Percentiles rank a stretch among this genome's conserved stretches.
These are phyloP conservation scores for Phlegmacium glaucopus DNA, from an alignment of 768 basidiomycete species.

Conservation along the genomic window DNA sequence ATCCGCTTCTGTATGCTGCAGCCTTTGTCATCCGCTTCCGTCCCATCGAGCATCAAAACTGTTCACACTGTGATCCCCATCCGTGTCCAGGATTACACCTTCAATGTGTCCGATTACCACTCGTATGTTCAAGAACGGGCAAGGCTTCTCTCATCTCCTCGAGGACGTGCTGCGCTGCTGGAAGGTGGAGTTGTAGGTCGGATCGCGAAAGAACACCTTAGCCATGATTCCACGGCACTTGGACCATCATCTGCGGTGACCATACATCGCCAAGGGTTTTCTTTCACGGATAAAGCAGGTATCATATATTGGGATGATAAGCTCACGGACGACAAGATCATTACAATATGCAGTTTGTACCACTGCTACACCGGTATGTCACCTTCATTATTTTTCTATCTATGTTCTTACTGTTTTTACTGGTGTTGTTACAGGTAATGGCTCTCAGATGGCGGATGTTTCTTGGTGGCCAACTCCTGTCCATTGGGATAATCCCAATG, in stretches of 20 bases:
- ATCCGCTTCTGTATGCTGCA: too few relatives aligned
- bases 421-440: neutral
- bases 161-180: slow-evolving; percentile 23
- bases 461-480: slow-evolving; percentile 10
- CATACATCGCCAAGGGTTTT: neutral
- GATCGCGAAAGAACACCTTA: slow-evolving; percentile 14
- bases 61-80: neutral
- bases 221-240: slow-evolving; percentile 1
- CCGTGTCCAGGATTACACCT: neutral
- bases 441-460: neutral
- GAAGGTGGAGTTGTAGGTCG: slow-evolving; percentile 22
- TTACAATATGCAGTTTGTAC: slow-evolving; percentile 21
- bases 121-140: slow-evolving; percentile 1
- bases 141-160: slow-evolving; percentile 2
- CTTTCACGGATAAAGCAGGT: neutral
- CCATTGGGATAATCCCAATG: neutral
- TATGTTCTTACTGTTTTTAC: neutral
- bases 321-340: slow-evolving; percentile 16
- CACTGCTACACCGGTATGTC: slow-evolving; percentile 9
- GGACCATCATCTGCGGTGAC: slow-evolving; percentile 16
- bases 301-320: slow-evolving; percentile 18
- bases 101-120: neutral
- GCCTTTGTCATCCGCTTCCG: too few relatives aligned
- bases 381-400: neutral
- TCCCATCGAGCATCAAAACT: too few relatives aligned